These are phyloP conservation scores for Pilobolus umbonatus DNA, from an alignment of 192 early-diverging fungal species.

Conservation along the genomic window DNA sequence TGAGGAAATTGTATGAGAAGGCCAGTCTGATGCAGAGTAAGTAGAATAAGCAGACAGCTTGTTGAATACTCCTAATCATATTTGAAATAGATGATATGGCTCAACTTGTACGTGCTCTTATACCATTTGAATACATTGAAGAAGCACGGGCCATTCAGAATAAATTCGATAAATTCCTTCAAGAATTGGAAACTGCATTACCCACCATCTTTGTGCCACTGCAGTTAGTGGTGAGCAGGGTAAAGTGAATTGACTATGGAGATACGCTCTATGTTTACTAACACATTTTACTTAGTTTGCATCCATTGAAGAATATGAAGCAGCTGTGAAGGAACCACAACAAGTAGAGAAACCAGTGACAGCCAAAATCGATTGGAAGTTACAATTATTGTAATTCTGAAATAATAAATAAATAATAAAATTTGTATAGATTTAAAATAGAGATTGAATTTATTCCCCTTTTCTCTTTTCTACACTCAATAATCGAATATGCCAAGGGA, in stretches of 20 bases:
- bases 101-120: slow-evolving; percentile 45
- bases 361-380: slow-evolving; percentile 25
- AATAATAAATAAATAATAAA: not conserved
- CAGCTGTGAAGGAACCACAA: not conserved
- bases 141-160: slow-evolving; percentile 47
- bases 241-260: not conserved
- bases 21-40: slow-evolving; percentile 55
- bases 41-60: not conserved
- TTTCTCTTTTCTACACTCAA: not conserved
- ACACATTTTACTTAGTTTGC: slow-evolving; percentile 3
- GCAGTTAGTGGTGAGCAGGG: slow-evolving; percentile 21
- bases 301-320: slow-evolving; percentile 18
- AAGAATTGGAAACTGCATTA: slow-evolving; percentile 31
- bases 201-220: slow-evolving; percentile 51
- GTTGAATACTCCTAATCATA: too few relatives aligned
- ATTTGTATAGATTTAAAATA: not conserved
- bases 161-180: slow-evolving; percentile 42
- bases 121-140: slow-evolving; percentile 41
- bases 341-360: slow-evolving; percentile 29
- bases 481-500: too few relatives aligned
- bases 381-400: slow-evolving; percentile 27
- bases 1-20: slow-evolving; percentile 55
- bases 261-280: not conserved
- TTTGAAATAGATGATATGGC: slow-evolving; percentile 45
- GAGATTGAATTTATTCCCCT: not conserved